These are phyloP conservation scores for Amanita pallidorosea DNA, from an alignment of 768 basidiomycete species.

Conservation along the genomic window DNA sequence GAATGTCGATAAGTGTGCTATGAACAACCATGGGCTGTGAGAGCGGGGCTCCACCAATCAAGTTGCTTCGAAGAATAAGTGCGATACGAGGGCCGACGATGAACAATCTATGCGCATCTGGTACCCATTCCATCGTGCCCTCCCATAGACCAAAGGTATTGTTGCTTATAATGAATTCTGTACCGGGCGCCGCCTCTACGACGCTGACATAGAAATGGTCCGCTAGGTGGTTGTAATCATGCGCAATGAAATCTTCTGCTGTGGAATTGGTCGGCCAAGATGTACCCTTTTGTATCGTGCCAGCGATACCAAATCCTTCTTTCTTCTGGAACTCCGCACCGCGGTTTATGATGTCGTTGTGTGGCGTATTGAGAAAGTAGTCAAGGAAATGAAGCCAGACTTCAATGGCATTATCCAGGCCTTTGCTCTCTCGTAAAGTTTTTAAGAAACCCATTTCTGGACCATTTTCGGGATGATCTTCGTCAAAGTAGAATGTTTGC, in stretches of 20 bases:
- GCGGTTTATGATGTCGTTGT: constrained; percentile 15
- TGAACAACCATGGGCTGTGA: constrained; percentile 12
- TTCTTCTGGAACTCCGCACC: constrained; percentile 12
- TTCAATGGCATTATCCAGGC: constrained; percentile 12
- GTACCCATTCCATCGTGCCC: constrained; percentile 13
- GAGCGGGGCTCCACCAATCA: constrained; percentile 7
- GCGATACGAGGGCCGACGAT: constrained; percentile 24
- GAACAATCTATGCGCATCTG: constrained; percentile 19
- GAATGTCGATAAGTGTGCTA: constrained; percentile 15
- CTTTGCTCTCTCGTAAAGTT: constrained; percentile 11
- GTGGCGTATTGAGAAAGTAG: constrained; percentile 22
- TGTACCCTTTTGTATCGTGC: background rate
- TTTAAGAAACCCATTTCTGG: constrained; percentile 14
- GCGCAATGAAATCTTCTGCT: constrained; percentile 9
- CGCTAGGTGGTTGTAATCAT: constrained; percentile 17
- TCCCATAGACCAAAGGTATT: constrained; percentile 24
- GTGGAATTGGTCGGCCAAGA: background rate
- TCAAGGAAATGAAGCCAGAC: constrained; percentile 20
- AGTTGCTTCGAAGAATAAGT: constrained; percentile 16
- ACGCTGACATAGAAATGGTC: constrained; percentile 21
- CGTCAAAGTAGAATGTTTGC: constrained; percentile 17
- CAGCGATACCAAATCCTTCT: background rate
- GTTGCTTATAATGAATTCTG: constrained; percentile 22
- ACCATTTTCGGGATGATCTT: constrained; percentile 14
- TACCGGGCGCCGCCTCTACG: constrained; percentile 21